Evolutionary conservation across 2,329 filamentous ascomycete species (phyloP), one percentile per base, ranked within the genome.

Genomic region (Colletotrichum kahawae): DNA sequence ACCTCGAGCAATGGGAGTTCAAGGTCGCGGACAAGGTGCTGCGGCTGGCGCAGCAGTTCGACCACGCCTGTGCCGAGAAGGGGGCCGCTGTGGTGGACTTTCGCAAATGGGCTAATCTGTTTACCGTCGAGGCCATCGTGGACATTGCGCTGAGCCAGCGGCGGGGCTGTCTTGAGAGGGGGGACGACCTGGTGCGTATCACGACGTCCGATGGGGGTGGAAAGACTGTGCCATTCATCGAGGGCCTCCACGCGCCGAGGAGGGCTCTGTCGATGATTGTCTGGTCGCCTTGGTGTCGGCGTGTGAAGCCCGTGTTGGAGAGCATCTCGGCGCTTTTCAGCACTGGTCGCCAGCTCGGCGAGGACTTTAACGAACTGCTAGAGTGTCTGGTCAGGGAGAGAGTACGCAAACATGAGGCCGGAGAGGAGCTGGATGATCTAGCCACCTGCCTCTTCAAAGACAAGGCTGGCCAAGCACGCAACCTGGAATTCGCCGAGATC

Each of bases 401-500:
- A 24, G 54, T 57, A 9, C 54, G 9, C 54, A 57, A 27, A 21
- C 27, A 57, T 57, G 54, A 57, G 13, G 1, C 81, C 1, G 90
- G 90, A 29, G 90, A 92, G 79, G 88, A 88, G 74, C 83, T 91
- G 0, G 87, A 90, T 60, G 90, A 60, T 21, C 29, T 60, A 31
- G 16, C 29, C 18, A 31, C 10, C 14, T 60, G 57, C 29, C 27
- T 60, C 16, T n/a, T 60, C 9, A 16, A 60, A 21, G 29, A 60
- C 29, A 60, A 83, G 67, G 82, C 84, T 24, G 86, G 82, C 12
- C 79, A 80, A 4, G 81, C 85, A 1, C 82, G 82, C 36, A 81
- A 85, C 51, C 85, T 92, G 2, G 88, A 90, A 74, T 90, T 85
- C 85, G 90, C 90, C 31, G 90, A 92, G 79, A 88, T 91, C 8